These are phyloP conservation scores for Suillus cothurnatus DNA, from an alignment of 768 basidiomycete species.

Conservation along the genomic window DNA sequence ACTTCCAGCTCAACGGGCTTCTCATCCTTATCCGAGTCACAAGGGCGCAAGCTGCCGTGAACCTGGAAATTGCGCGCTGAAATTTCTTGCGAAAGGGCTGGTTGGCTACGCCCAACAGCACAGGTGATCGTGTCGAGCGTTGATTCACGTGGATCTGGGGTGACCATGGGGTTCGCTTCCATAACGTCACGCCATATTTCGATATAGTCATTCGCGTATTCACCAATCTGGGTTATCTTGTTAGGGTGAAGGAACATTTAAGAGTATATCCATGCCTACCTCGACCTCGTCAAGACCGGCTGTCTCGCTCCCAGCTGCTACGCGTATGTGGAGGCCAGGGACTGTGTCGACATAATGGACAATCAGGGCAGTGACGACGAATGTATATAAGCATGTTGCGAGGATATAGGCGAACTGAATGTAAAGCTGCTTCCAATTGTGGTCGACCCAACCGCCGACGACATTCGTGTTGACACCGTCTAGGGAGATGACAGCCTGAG, in stretches of 20 bases:
- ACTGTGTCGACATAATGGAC: conserved; percentile 58
- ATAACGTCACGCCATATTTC: conserved; percentile 68
- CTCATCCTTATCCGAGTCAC: not conserved
- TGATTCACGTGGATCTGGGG: conserved; percentile 10
- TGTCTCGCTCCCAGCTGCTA: conserved; percentile 55
- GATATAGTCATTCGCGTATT: conserved; percentile 70
- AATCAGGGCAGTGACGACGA: conserved; percentile 61
- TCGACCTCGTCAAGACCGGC: conserved; percentile 73
- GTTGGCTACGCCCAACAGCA: conserved; percentile 33
- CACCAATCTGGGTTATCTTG: conserved; percentile 51
- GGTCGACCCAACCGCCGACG: conserved; percentile 72
- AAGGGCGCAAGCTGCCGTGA: conserved; percentile 15
- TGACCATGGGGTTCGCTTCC: conserved; percentile 44
- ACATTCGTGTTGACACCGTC: conserved; percentile 63
- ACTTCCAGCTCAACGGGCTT: conserved; percentile 5
- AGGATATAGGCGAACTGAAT: conserved; percentile 71
- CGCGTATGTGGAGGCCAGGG: conserved; percentile 60
- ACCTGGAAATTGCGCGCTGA: not conserved
- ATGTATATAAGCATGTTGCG: conserved; percentile 59
- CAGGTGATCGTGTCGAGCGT: conserved; percentile 14
- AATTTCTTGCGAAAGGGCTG: conserved; percentile 24
- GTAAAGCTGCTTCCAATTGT: conserved; percentile 80
- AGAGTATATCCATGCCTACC: conserved; percentile 39
- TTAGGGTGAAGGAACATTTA: not conserved
- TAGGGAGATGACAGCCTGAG: conserved; percentile 58